Base-by-base conservation (phyloP, 2,329 filamentous ascomycete species). In the Metarhizium anisopliae region DNA sequence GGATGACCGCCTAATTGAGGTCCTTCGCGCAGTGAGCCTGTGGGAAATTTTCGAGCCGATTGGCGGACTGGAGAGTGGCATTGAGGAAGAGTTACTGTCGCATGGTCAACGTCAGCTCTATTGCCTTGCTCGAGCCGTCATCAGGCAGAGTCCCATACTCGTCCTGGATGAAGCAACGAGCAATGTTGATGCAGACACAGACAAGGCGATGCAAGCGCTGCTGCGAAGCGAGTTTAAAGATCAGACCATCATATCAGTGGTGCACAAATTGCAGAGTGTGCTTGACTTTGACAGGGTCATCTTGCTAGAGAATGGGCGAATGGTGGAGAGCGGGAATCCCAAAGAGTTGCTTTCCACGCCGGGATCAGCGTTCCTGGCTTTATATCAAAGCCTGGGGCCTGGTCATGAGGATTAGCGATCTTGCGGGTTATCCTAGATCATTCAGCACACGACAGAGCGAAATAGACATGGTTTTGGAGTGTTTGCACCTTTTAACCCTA, bases 221-320 rank as follows among this genome's bases (percentile, higher is more conserved):
- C 64, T 73, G n/a, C 58, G 58, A 3, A 57, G 61, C 1, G 64
- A 70, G 45, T 73, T 74, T 40, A 59, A 57, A 5, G 59, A 64
- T 0, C 77, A 79, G 58, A 87, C 84, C 0, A 75, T 87, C 16
- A 67, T 76, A 18, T 66, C 70, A 0, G 66, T 75, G 16, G 70
- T 68, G 4, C 73, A 76, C 56, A 67, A 68, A 52, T 60, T 77
- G 0, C 64, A 67, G n/a, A 52, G 57, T 8, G 55, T 59, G 45
- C 53, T 65, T 63, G 69, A 70, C 3, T 72, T 82, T 55, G 65
- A 65, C 42, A 63, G 70, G 35, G 71, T 77, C 4, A 73, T 84
- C n/a, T 70, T 78, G 2, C 74, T 88, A 20, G 84, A 86, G 64
- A 81, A 78, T 3, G 59, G 59, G 4, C 45, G 49, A 18, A 13